A percentile compares a stretch with the other conserved stretches of the same genome.
phyloP scores from a whole-genome alignment of 2,329 filamentous ascomycete species.

The Aspergillus bombycis region DNA sequence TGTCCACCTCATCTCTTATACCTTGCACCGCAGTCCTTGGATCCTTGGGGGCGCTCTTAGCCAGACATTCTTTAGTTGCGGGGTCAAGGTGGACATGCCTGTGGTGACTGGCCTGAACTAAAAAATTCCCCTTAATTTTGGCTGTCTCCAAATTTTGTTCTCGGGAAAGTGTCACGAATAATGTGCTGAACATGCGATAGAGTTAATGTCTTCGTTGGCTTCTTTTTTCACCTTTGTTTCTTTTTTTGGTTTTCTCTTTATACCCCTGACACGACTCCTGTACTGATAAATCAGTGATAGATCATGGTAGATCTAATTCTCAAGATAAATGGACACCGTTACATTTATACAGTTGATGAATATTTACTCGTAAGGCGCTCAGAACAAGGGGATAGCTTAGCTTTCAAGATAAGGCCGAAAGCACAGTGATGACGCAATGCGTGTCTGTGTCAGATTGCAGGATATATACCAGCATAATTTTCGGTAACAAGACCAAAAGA shows the following conservation, averaged over 20 bases:
- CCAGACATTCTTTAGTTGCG: not conserved
- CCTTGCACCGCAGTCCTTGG: not conserved
- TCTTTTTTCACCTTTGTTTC: not conserved
- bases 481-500: not conserved
- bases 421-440: not conserved
- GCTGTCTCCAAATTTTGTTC: not conserved
- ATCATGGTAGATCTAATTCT: slow-evolving; percentile 17
- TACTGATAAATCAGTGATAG: slow-evolving; percentile 20
- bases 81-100: not conserved
- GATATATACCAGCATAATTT: not conserved
- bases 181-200: slow-evolving; percentile 22
- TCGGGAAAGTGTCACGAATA: slow-evolving; percentile 13
- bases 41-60: not conserved
- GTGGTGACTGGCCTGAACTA: not conserved
- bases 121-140: not conserved
- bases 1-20: not conserved
- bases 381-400: not conserved
- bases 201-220: slow-evolving; percentile 4
- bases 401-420: not conserved
- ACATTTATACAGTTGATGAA: not conserved
- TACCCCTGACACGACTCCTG: slow-evolving; percentile 16
- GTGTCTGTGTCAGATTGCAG: not conserved
- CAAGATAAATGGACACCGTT: not conserved
- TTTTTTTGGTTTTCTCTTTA: slow-evolving; percentile 7
- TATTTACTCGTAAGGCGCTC: not conserved